Percentiles rank a stretch among this genome's conserved stretches.
Evolutionary conservation across 1,284 basidiomycete genomes (phyloP).

Genomic region (Austroboletus novae-zelandiae): DNA sequence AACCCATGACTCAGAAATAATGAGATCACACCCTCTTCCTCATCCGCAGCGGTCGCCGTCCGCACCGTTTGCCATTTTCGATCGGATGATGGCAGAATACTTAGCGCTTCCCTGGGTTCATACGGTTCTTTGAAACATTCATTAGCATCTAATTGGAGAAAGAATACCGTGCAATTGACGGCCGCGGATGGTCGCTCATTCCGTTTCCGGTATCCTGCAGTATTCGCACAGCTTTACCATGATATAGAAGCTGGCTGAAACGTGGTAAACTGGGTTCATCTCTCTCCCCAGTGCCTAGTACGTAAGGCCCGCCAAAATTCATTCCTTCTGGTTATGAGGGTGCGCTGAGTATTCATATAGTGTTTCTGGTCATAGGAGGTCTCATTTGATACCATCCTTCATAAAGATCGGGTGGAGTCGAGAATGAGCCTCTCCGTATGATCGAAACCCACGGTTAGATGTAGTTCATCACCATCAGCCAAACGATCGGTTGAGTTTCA

Average conservation of each 20-base stretch:
- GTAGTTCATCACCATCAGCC: too few species aligned
- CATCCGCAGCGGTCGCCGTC: background rate
- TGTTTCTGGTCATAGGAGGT: background rate
- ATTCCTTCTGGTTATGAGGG: conserved; percentile 25
- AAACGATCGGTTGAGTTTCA: too few species aligned
- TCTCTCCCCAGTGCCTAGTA: background rate
- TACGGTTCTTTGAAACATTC: background rate
- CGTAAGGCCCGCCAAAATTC: conserved; percentile 1
- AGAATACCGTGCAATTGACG: conserved; percentile 9
- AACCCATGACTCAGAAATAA: background rate
- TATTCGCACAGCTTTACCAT: background rate
- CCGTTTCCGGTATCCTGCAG: conserved; percentile 1
- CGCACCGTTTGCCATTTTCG: background rate
- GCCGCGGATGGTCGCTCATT: background rate
- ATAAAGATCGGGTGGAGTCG: conserved; percentile 29
- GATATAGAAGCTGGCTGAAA: conserved; percentile 22
- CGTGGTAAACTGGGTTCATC: background rate
- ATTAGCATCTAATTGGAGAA: background rate
- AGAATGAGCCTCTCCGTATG: background rate
- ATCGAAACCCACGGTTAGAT: too few species aligned
- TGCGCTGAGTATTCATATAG: conserved; percentile 3
- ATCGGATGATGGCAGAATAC: background rate
- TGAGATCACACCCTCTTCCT: background rate
- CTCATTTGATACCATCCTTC: background rate
- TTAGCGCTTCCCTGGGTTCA: background rate